Conservation (phyloP, 2,329 filamentous ascomycete species). For the Achaetomium macrosporum region DNA sequence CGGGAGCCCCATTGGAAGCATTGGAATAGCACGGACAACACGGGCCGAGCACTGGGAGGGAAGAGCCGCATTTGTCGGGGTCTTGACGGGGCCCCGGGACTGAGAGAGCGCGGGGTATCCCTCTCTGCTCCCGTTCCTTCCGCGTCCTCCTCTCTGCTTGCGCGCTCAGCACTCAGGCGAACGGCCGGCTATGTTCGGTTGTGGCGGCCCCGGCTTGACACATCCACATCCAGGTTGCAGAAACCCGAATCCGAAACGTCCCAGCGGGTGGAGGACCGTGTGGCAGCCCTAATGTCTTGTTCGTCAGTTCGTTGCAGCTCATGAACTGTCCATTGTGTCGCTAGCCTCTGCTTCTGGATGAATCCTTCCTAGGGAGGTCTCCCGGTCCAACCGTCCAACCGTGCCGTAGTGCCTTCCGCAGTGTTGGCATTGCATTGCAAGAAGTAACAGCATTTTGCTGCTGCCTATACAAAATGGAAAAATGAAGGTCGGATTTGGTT, state of each 20-base stretch:
- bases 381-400: too few species aligned
- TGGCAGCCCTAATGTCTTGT: background rate
- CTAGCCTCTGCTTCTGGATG: background rate
- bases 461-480: too few species aligned
- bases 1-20: background rate
- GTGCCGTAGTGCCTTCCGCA: background rate
- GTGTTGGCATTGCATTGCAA: background rate
- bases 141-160: background rate
- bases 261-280: too few species aligned
- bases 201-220: background rate
- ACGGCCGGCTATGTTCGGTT: slow-evolving; percentile 3
- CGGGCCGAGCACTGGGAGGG: background rate
- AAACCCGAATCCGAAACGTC: too few species aligned
- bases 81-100: slow-evolving; percentile 1
- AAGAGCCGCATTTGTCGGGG: slow-evolving; percentile 12
- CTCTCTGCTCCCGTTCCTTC: background rate
- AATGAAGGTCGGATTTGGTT: background rate
- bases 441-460: background rate
- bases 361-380: too few species aligned
- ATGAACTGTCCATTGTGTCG: background rate
- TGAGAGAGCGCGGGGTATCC: slow-evolving; percentile 3
- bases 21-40: background rate
- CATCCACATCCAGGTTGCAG: too few species aligned
- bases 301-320: too few species aligned
- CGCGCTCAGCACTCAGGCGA: background rate